Percentiles rank a stretch among this genome's conserved stretches.
Evolutionary conservation across 371 early-diverging fungal genomes (phyloP).

Genomic region (Mucor velutinosus): DNA sequence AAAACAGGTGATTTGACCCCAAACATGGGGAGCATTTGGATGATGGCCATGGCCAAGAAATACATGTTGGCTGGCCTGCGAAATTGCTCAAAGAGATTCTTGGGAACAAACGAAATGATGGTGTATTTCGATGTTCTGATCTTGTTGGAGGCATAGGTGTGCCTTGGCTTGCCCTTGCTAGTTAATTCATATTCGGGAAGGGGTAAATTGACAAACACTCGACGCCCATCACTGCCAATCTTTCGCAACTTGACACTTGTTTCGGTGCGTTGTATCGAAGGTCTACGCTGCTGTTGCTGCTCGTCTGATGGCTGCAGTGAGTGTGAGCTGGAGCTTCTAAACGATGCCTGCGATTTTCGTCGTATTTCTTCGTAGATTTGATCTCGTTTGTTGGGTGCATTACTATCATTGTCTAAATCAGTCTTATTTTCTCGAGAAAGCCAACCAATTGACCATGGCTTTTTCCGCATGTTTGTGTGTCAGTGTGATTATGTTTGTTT

Average conservation of each 20-base stretch:
- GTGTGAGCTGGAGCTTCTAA: background rate
- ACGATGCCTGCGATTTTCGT: background rate
- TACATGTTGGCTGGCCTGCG: slow-evolving; percentile 95
- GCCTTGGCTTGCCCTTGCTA: slow-evolving; percentile 52
- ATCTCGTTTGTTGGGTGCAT: slow-evolving; percentile 3
- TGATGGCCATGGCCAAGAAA: slow-evolving; percentile 91
- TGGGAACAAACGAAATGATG: slow-evolving; percentile 87
- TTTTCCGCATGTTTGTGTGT: background rate
- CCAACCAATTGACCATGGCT: background rate
- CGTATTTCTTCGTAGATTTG: slow-evolving; percentile 4
- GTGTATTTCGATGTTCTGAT: slow-evolving; percentile 95
- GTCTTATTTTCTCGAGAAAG: background rate
- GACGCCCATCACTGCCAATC: slow-evolving; percentile 45
- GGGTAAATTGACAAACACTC: slow-evolving; percentile 70
- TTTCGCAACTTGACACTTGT: slow-evolving; percentile 38
- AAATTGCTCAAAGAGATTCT: slow-evolving; percentile 97
- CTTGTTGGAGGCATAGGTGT: slow-evolving; percentile 60
- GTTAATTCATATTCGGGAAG: slow-evolving; percentile 59
- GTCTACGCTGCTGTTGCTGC: background rate
- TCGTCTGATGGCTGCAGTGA: background rate
- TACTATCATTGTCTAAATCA: background rate
- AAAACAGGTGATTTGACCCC: slow-evolving; percentile 72
- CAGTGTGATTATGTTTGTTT: background rate
- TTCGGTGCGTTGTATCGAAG: slow-evolving; percentile 9
- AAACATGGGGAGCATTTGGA: slow-evolving; percentile 86